Conservation (phyloP, 176 grass and related monocot species). For the Oryza australiensis region DNA sequence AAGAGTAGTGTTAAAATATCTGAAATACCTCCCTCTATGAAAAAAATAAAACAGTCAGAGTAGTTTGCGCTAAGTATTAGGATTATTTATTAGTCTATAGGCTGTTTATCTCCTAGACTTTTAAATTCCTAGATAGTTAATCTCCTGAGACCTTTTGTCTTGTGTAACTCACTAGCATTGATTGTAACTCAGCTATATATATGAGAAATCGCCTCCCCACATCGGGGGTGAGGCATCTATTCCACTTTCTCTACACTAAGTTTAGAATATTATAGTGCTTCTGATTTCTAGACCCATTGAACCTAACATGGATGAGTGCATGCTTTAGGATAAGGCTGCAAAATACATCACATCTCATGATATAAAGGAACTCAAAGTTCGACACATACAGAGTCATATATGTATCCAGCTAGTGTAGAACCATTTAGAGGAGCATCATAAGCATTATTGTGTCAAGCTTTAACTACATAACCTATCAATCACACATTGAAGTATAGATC, state of each 20-base stretch:
- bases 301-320: not conserved
- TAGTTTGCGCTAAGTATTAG: too few species aligned
- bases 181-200: too few species aligned
- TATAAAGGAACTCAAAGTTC: not conserved
- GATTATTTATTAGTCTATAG: too few species aligned
- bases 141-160: too few species aligned
- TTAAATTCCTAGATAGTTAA: too few species aligned
- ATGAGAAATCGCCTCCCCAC: too few species aligned
- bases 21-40: not conserved
- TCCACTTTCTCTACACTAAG: too few species aligned
- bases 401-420: constrained; percentile 5
- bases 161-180: too few species aligned
- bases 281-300: constrained; percentile 8
- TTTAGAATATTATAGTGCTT: constrained; percentile 26
- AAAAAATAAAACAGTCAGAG: not conserved
- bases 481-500: constrained; percentile 21
- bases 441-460: constrained; percentile 5
- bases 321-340: constrained; percentile 4
- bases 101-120: too few species aligned
- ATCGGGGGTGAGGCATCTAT: too few species aligned
- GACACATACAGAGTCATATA: not conserved
- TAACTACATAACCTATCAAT: not conserved
- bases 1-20: constrained; percentile 3
- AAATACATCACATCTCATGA: not conserved
- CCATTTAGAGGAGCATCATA: not conserved